phyloP scores from a whole-genome alignment of 2,329 filamentous ascomycete species.

The Claviceps sp. region DNA sequence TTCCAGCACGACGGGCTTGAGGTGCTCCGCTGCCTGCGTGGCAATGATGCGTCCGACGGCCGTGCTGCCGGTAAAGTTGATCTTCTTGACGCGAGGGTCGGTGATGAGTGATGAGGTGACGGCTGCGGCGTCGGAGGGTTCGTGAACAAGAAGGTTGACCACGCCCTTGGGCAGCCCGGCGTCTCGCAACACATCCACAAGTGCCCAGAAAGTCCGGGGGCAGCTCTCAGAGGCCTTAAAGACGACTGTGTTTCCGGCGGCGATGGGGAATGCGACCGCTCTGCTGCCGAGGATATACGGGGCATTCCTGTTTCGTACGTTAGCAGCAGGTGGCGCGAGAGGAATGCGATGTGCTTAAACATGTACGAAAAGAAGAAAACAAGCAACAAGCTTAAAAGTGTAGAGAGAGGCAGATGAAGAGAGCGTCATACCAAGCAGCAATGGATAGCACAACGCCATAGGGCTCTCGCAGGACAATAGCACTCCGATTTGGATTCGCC shows the following conservation, averaged over 20 bases:
- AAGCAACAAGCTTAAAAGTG: not conserved
- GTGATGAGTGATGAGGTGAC: constrained; percentile 57
- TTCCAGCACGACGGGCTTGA: constrained; percentile 73
- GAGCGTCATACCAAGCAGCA: constrained; percentile 56
- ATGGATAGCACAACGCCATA: constrained; percentile 69
- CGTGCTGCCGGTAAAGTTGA: constrained; percentile 79
- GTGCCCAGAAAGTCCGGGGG: constrained; percentile 48
- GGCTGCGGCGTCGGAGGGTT: constrained; percentile 50
- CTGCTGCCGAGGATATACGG: constrained; percentile 41
- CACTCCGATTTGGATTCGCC: constrained; percentile 23
- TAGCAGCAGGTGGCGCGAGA: not conserved
- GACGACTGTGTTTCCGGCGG: constrained; percentile 64
- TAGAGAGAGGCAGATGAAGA: not conserved
- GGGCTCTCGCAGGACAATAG: constrained; percentile 60
- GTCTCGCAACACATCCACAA: constrained; percentile 52
- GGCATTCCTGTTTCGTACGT: constrained; percentile 35
- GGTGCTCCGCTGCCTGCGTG: constrained; percentile 51
- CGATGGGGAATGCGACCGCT: constrained; percentile 50
- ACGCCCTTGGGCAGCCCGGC: constrained; percentile 66
- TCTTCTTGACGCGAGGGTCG: constrained; percentile 55
- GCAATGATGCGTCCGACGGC: constrained; percentile 61
- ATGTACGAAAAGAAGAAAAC: not conserved
- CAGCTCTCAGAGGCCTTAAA: constrained; percentile 59
- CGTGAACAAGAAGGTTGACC: constrained; percentile 56
- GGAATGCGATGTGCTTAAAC: too few relatives aligned